A percentile compares a stretch with the other conserved stretches of the same genome.
phyloP scores from a whole-genome alignment of 371 early-diverging fungal genomes.

The Syncephalastrum sp. region DNA sequence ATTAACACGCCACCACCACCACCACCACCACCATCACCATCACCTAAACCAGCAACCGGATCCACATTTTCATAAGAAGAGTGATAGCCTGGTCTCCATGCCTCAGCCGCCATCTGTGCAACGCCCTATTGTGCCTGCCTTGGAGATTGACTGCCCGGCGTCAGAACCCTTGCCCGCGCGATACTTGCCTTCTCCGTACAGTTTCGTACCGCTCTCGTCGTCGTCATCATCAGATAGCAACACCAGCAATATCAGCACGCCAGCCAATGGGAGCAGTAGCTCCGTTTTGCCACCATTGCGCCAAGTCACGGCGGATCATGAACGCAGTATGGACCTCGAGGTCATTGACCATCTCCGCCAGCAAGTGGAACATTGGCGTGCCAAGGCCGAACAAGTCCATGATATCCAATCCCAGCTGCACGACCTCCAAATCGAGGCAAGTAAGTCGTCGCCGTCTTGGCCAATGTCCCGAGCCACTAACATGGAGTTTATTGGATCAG shows the following conservation, averaged over 20 bases:
- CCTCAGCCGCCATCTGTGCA: too few relatives aligned
- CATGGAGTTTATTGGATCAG: too few relatives aligned
- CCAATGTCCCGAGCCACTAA: too few relatives aligned
- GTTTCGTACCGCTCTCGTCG: too few relatives aligned
- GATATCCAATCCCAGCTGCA: slow-evolving; percentile 4
- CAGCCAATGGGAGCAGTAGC: background rate
- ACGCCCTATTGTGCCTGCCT: slow-evolving; percentile 1
- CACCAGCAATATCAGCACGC: too few relatives aligned
- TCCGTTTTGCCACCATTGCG: slow-evolving; percentile 3
- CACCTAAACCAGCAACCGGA: slow-evolving; percentile 1
- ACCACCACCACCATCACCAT: slow-evolving; percentile 7
- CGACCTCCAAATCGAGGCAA: slow-evolving; percentile 5
- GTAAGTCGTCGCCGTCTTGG: background rate
- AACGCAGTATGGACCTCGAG: background rate
- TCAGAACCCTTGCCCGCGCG: slow-evolving; percentile 2
- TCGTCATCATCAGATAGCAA: too few relatives aligned
- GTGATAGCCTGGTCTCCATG: background rate
- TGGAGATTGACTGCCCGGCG: background rate
- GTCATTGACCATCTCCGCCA: slow-evolving; percentile 1
- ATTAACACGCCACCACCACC: background rate
- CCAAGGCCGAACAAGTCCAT: background rate
- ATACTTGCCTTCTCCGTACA: background rate
- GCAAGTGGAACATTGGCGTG: slow-evolving; percentile 3
- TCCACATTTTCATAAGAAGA: background rate
- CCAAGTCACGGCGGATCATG: slow-evolving; percentile 3